phyloP scores from a whole-genome alignment of 805 yeast species.

The Helenozyma rhizophorensis region DNA sequence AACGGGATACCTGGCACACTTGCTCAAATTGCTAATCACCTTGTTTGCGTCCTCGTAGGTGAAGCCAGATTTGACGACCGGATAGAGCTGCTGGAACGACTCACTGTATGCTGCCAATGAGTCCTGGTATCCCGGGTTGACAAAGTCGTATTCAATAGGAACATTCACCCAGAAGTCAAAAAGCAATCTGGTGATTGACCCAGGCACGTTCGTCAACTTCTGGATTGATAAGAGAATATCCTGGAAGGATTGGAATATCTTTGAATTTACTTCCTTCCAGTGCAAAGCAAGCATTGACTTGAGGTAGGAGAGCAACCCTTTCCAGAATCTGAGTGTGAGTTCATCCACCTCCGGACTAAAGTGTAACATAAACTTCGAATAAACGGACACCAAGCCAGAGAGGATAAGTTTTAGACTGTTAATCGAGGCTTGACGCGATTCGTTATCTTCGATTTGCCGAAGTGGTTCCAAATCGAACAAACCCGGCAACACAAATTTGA shows the following conservation, averaged over 20 bases:
- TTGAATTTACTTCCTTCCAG: conserved; percentile 50
- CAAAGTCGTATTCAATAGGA: conserved; percentile 37
- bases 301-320: conserved; percentile 48
- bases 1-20: conserved; percentile 69
- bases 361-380: conserved; percentile 45
- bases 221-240: conserved; percentile 40
- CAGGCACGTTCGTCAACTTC: conserved; percentile 2
- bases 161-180: conserved; percentile 49
- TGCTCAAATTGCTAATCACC: conserved; percentile 56
- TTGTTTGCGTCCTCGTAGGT: conserved; percentile 38
- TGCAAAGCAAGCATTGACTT: conserved; percentile 32
- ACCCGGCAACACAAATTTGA: conserved; percentile 55
- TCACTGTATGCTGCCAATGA: conserved; percentile 52
- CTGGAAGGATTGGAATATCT: conserved; percentile 51
- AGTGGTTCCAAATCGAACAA: conserved; percentile 29
- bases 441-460: conserved; percentile 14
- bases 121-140: conserved; percentile 52
- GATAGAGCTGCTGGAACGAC: conserved; percentile 48
- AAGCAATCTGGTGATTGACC: conserved; percentile 31
- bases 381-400: conserved; percentile 64
- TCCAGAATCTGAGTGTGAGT: conserved; percentile 45
- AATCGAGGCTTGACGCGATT: conserved; percentile 41
- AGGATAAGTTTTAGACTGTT: conserved; percentile 62
- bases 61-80: conserved; percentile 26
- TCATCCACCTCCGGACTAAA: conserved; percentile 22